Evolutionary conservation across 1,284 basidiomycete species (phyloP).

Genomic region (Tilletiaria anomala): DNA sequence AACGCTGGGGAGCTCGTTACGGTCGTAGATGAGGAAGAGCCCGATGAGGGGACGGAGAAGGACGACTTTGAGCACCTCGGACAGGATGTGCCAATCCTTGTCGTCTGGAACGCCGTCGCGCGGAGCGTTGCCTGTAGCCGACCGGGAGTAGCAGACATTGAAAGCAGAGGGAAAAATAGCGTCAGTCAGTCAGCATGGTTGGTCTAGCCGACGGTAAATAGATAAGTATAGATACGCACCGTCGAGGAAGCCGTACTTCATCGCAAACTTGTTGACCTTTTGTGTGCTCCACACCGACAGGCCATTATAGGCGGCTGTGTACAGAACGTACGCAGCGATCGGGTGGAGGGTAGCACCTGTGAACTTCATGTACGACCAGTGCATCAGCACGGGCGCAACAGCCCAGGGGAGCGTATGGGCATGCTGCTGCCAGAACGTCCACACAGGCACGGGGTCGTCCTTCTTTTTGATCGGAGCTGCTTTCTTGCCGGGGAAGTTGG

Average conservation of each 20-base stretch:
- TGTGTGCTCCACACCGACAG: constrained; percentile 12
- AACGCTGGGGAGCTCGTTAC: constrained; percentile 8
- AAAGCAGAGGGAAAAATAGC: too few relatives aligned
- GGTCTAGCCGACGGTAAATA: too few relatives aligned
- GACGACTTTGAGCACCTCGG: constrained; percentile 11
- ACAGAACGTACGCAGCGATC: background rate
- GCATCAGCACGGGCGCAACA: too few relatives aligned
- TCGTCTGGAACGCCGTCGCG: constrained; percentile 22
- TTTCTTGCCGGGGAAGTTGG: too few relatives aligned
- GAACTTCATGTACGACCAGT: constrained; percentile 2
- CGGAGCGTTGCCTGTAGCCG: constrained; percentile 8
- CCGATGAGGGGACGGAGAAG: constrained; percentile 16
- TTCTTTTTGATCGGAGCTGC: too few relatives aligned
- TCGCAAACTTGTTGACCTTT: constrained; percentile 6
- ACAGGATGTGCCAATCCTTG: constrained; percentile 9
- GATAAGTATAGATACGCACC: too few relatives aligned
- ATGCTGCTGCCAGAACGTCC: too few relatives aligned
- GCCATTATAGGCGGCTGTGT: constrained; percentile 7
- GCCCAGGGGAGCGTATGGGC: too few relatives aligned
- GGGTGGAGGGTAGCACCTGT: background rate
- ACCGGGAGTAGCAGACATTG: too few relatives aligned
- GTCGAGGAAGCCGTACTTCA: constrained; percentile 23
- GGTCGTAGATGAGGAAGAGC: constrained; percentile 19
- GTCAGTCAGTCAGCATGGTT: too few relatives aligned
- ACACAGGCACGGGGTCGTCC: too few relatives aligned